A percentile compares a stretch with the other conserved stretches of the same genome.
Evolutionary conservation across 768 basidiomycete genomes (phyloP).

Genomic region (Strobilomyces echinocephalus): DNA sequence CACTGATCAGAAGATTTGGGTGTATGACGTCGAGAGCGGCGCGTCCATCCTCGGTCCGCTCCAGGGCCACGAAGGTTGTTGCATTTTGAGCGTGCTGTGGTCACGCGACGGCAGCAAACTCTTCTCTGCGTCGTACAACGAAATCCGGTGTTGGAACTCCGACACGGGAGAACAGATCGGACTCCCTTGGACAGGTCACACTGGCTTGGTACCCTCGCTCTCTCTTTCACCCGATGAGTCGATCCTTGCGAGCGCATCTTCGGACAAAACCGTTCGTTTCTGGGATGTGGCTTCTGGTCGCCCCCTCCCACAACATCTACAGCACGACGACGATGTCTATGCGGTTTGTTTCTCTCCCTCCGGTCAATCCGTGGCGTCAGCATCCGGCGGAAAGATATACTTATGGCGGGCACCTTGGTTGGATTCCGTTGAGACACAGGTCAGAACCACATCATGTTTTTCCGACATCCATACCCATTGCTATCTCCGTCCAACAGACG

Average conservation of each 20-base stretch:
- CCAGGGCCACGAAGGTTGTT: no score
- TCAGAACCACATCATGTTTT: background rate
- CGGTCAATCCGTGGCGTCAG: background rate
- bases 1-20: no score
- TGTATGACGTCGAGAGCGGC: no score
- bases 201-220: background rate
- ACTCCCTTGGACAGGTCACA: background rate
- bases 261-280: constrained; percentile 4
- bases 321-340: rapidly evolving
- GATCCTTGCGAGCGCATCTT: constrained; percentile 1
- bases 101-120: background rate
- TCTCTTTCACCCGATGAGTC: constrained; percentile 1
- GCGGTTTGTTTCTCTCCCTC: constrained; percentile 2
- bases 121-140: background rate
- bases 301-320: background rate
- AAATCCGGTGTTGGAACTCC: background rate
- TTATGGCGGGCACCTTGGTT: background rate
- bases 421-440: background rate
- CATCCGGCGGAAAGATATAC: background rate
- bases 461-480: no score
- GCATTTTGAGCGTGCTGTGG: background rate
- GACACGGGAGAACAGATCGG: background rate
- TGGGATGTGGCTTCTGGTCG: background rate
- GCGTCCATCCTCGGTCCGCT: no score
- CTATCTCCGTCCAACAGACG: no score